Conservation (phyloP, 306 rosid genomes). For the Abrus precatorius region DNA sequence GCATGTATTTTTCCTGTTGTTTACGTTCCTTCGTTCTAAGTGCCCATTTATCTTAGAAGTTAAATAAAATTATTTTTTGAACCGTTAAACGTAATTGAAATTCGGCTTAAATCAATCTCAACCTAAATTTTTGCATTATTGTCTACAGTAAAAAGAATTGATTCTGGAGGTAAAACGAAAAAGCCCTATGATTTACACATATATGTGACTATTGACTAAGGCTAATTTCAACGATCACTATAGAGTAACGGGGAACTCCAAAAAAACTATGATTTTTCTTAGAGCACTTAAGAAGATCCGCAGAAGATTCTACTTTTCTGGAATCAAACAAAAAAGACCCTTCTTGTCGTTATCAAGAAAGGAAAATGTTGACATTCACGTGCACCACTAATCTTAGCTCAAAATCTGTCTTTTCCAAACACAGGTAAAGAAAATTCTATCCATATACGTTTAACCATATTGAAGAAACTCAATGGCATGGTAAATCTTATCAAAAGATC, state of each 20-base stretch:
- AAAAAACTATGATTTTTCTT: neutral
- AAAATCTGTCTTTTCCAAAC: conserved; percentile 51
- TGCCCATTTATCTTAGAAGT: no score
- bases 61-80: no score
- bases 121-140: no score
- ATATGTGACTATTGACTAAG: neutral
- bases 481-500: neutral
- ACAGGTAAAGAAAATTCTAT: conserved; percentile 31
- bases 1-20: no score
- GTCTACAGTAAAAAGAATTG: no score
- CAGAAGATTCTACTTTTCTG: conserved; percentile 15
- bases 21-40: no score
- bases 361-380: conserved; percentile 54
- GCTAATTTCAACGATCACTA: neutral
- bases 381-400: conserved; percentile 47
- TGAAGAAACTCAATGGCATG: conserved; percentile 5
- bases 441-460: conserved; percentile 29
- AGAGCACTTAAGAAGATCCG: neutral
- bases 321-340: conserved; percentile 56
- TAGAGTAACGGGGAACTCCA: neutral
- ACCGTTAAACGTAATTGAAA: no score
- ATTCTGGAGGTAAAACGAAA: no score
- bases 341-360: conserved; percentile 52
- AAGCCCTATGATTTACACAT: neutral
- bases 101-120: no score